phyloP scores from a whole-genome alignment of 345 rosid genomes.

The Acer yangbiense region DNA sequence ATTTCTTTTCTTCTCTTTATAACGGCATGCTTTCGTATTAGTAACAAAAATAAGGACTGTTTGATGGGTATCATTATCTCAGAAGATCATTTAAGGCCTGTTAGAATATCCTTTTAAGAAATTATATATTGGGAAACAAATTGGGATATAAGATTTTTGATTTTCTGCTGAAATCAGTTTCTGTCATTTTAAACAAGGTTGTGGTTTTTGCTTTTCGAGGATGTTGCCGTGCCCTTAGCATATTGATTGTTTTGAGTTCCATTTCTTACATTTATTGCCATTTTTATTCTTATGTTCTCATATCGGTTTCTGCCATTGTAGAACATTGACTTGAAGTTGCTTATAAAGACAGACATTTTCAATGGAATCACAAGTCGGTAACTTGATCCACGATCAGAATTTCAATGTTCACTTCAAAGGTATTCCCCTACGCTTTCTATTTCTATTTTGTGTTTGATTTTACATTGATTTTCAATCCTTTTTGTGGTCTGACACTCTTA shows the following conservation, averaged over 20 bases:
- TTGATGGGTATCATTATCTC: neutral
- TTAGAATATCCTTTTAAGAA: no score
- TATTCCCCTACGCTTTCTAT: neutral
- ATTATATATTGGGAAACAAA: no score
- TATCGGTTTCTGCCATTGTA: slow-evolving; percentile 13
- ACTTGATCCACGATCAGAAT: slow-evolving; percentile 46
- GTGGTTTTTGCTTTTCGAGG: neutral
- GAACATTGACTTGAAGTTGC: slow-evolving; percentile 3
- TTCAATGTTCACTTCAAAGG: slow-evolving; percentile 33
- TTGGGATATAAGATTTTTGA: neutral
- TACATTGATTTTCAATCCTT: neutral
- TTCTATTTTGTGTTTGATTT: neutral
- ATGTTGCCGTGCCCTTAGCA: neutral
- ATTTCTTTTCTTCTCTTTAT: neutral
- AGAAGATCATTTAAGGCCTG: neutral
- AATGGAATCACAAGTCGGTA: slow-evolving; percentile 43
- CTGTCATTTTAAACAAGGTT: neutral
- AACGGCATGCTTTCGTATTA: neutral
- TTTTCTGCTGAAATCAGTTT: no score
- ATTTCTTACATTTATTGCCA: neutral
- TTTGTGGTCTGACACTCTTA: neutral
- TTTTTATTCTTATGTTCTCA: neutral
- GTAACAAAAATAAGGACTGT: neutral
- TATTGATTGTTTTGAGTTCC: slow-evolving; percentile 1
- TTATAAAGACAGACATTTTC: neutral